Conservation (phyloP, 495 filamentous ascomycete genomes). For the Aspergillus biplanus region DNA sequence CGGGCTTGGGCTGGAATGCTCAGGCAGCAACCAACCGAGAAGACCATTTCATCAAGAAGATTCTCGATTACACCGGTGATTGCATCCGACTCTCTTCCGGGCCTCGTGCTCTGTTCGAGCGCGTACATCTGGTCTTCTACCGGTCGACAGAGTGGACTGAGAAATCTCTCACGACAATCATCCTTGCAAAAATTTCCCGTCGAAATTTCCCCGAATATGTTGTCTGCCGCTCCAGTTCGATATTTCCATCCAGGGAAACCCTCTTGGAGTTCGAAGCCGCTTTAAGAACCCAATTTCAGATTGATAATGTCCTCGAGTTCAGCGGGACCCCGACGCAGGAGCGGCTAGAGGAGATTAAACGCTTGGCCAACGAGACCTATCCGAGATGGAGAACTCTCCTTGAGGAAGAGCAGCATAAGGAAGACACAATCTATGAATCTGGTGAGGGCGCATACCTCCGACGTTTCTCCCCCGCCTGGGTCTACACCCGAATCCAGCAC, state of each 20-base stretch:
- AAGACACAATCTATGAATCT: conserved; percentile 77
- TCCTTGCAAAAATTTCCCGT: conserved; percentile 83
- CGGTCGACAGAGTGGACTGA: conserved; percentile 97
- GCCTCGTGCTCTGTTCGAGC: conserved; percentile 83
- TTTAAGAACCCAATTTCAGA: conserved; percentile 76
- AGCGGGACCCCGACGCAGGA: conserved; percentile 70
- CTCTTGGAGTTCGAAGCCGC: conserved; percentile 90
- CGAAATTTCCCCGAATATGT: conserved; percentile 90
- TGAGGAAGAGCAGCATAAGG: conserved; percentile 76
- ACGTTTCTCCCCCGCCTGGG: conserved; percentile 89
- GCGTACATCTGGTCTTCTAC: conserved; percentile 95
- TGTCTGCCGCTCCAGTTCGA: conserved; percentile 85
- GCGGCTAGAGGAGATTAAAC: conserved; percentile 67
- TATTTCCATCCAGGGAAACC: conserved; percentile 74
- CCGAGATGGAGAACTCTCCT: conserved; percentile 79
- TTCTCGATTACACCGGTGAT: conserved; percentile 76
- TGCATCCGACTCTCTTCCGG: conserved; percentile 78
- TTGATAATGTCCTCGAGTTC: conserved; percentile 85
- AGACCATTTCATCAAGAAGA: conserved; percentile 70
- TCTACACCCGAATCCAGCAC: conserved; percentile 91
- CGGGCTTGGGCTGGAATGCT: conserved; percentile 65
- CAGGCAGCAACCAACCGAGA: conserved; percentile 56
- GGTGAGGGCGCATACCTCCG: conserved; percentile 91
- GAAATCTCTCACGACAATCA: conserved; percentile 93
- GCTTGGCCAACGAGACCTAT: conserved; percentile 74